phyloP scores from a whole-genome alignment of 257 asterid genomes.

The Fraxinus quadrangulata region DNA sequence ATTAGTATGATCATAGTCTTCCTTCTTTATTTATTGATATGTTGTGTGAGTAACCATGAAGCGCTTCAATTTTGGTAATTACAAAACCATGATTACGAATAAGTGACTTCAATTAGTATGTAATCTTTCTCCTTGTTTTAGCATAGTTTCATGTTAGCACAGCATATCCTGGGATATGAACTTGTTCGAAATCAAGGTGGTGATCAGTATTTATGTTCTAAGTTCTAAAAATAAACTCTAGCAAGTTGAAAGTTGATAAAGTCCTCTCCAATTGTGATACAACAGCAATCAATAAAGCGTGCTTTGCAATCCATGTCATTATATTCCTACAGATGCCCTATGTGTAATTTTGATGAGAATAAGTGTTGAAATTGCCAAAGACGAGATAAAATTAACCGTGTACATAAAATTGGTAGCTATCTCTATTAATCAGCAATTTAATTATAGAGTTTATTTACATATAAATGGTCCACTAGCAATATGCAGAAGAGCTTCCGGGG shows the following conservation, averaged over 20 bases:
- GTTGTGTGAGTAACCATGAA: background rate
- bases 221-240: background rate
- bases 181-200: background rate
- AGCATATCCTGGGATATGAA: background rate
- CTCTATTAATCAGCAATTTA: background rate
- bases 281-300: background rate
- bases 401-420: background rate
- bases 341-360: background rate
- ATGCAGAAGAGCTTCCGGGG: background rate
- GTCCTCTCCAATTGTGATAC: background rate
- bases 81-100: background rate
- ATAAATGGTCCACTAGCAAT: background rate
- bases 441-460: background rate
- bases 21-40: background rate
- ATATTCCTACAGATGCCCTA: background rate
- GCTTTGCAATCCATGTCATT: background rate
- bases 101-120: background rate
- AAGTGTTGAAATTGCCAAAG: background rate
- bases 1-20: too few relatives aligned
- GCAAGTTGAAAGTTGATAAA: background rate
- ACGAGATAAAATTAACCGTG: background rate
- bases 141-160: background rate
- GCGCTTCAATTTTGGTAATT: background rate
- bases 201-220: background rate
- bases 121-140: background rate